Percentiles rank a stretch among this genome's conserved stretches.
Evolutionary conservation across 495 filamentous ascomycete species (phyloP).

Genomic region (Penicillium taxi): DNA sequence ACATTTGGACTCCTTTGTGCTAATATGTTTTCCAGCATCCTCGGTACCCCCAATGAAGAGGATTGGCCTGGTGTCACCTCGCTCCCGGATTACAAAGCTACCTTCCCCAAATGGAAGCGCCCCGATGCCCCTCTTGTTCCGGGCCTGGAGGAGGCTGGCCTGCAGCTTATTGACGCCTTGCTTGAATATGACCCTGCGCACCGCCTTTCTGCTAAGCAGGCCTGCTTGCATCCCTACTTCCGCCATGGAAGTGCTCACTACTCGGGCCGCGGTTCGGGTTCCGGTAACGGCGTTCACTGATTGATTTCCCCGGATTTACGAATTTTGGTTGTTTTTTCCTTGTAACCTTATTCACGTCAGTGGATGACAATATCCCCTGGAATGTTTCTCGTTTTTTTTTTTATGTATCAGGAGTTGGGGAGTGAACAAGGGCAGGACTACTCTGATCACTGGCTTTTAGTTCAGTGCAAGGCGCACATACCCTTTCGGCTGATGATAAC

Average conservation of each 20-base stretch:
- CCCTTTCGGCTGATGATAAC: too few relatives aligned
- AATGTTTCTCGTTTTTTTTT: slow-evolving; percentile 16
- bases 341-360: slow-evolving; percentile 18
- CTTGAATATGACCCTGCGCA: slow-evolving; percentile 92
- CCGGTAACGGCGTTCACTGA: slow-evolving; percentile 37
- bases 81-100: slow-evolving; percentile 94
- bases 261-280: slow-evolving; percentile 39
- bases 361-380: slow-evolving; percentile 7
- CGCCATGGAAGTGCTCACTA: slow-evolving; percentile 53
- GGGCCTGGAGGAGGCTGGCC: slow-evolving; percentile 63
- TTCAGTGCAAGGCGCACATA: slow-evolving; percentile 32
- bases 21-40: slow-evolving; percentile 46
- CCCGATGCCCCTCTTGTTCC: slow-evolving; percentile 54
- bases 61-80: slow-evolving; percentile 94
- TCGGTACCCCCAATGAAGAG: slow-evolving; percentile 84
- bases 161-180: slow-evolving; percentile 83
- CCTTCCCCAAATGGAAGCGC: slow-evolving; percentile 92
- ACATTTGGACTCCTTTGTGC: neutral
- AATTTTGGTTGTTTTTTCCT: slow-evolving; percentile 4
- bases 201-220: slow-evolving; percentile 92
- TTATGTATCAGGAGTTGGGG: slow-evolving; percentile 35
- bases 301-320: slow-evolving; percentile 3
- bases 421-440: slow-evolving; percentile 25
- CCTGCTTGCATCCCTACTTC: slow-evolving; percentile 89
- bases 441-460: slow-evolving; percentile 25